Base-by-base conservation (phyloP, 2,329 filamentous ascomycete genomes). In the Orbilia quercus region DNA sequence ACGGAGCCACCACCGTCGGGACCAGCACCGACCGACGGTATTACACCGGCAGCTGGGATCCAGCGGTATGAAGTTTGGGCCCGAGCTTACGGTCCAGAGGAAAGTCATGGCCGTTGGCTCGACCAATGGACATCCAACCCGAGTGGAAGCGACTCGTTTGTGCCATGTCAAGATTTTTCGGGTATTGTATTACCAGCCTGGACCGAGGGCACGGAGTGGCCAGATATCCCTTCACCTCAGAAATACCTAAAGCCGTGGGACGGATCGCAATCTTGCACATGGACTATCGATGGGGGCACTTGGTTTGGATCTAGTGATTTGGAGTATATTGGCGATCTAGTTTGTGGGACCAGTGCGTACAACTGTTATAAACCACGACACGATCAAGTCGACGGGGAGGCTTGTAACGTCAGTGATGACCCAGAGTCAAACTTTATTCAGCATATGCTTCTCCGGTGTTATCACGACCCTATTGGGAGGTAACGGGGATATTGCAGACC, bases 281-380 rank as follows among this genome's bases (percentile, higher is more conserved):
- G 44, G 44, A 48, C n/a, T 5, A 16, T 22, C 16, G 9, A n/a
- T 11, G 18, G 4, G 14, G 11, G 18, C 18, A 22, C 18, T 47
- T 47, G 44, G 44, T 3, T 18, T 11, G 9, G 14, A 22, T 18
- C 44, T 22, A 4, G 11, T 4, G 44, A 22, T 11, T 18, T 18
- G 9, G 7, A 18, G 2, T 47, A 16, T 11, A 22, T 22, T 14
- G 44, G 44, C 16, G 16, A 3, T 14, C 1, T 48, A 18, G 18
- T 18, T 4, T 48, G 44, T 12, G n/a, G 1, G 9, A 5, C 18
- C 18, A 22, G 7, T 1, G 5, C 44, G 11, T 48, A 23, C 9
- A n/a, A 2, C 9, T 48, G 44, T 48, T 48, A 22, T 23, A 48
- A 48, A 14, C 44, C 44, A 11, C 44, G 22, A 22, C 44, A 48